Conservation (phyloP, 768 basidiomycete genomes). For the Candolleomyces aberdarensis region DNA sequence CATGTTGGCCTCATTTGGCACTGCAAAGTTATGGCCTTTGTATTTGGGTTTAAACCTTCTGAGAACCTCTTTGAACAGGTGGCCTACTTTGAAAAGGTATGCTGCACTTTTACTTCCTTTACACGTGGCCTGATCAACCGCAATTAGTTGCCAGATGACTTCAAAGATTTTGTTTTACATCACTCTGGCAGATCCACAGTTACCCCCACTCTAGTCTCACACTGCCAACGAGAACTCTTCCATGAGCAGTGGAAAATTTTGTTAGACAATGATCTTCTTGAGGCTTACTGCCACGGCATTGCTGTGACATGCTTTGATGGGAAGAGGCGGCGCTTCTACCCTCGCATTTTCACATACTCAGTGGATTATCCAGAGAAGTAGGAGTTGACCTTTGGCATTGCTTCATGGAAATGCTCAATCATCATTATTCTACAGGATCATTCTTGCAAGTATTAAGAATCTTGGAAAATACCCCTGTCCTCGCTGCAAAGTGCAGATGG, state of each 20-base stretch:
- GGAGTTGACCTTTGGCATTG: neutral
- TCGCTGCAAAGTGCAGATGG: conserved; percentile 25
- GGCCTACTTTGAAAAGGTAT: conserved; percentile 14
- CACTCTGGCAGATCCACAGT: conserved; percentile 7
- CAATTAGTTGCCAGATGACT: conserved; percentile 16
- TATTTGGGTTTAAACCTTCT: neutral
- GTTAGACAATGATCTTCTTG: conserved; percentile 15
- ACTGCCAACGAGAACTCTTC: conserved; percentile 15
- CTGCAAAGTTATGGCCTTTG: neutral
- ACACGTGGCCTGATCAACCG: neutral
- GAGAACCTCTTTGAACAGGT: conserved; percentile 6
- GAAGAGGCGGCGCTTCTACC: conserved; percentile 8
- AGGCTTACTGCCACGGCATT: conserved; percentile 19
- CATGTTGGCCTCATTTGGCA: conserved; percentile 8
- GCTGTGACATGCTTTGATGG: conserved; percentile 9
- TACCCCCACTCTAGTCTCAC: conserved; percentile 9
- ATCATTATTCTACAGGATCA: conserved; percentile 13
- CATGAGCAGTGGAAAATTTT: conserved; percentile 14
- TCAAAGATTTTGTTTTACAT: conserved; percentile 15
- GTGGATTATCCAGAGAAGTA: conserved; percentile 21
- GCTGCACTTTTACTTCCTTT: neutral
- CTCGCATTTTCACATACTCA: conserved; percentile 15
- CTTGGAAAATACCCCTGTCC: conserved; percentile 35
- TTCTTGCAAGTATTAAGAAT: conserved; percentile 29
- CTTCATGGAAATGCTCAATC: neutral